A percentile compares a stretch with the other conserved stretches of the same genome.
phyloP scores from a whole-genome alignment of 805 yeast genomes.

The Cyberlindnera euphorbiae region DNA sequence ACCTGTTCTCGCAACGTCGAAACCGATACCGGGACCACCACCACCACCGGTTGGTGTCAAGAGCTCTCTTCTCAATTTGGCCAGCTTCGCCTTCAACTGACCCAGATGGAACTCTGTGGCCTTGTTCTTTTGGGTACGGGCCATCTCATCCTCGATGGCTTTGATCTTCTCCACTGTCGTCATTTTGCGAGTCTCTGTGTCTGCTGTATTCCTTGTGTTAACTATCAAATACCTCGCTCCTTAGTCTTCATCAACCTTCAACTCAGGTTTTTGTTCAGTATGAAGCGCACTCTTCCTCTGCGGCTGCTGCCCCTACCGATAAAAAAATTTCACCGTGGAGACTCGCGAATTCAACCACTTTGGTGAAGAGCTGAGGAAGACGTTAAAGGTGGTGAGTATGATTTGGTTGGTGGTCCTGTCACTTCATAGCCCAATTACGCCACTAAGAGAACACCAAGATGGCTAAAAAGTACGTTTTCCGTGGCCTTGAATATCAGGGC shows the following conservation, averaged over 20 bases:
- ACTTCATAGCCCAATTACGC: not conserved
- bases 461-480: slow-evolving; percentile 18
- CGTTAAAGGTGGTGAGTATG: not conserved
- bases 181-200: too few relatives aligned
- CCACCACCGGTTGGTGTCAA: slow-evolving; percentile 73
- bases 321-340: slow-evolving; percentile 7
- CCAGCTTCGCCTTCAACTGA: slow-evolving; percentile 92
- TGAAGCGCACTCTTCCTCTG: too few relatives aligned
- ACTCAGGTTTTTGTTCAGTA: too few relatives aligned
- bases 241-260: too few relatives aligned
- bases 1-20: slow-evolving; percentile 98
- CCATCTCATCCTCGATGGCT: slow-evolving; percentile 96
- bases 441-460: not conserved
- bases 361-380: not conserved
- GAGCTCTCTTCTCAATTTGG: slow-evolving; percentile 90
- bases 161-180: slow-evolving; percentile 27
- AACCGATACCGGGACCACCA: slow-evolving; percentile 90
- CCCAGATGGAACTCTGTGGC: slow-evolving; percentile 97
- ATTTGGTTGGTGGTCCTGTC: not conserved
- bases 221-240: too few relatives aligned
- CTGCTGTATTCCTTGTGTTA: too few relatives aligned
- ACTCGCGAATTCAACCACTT: slow-evolving; percentile 1
- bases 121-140: slow-evolving; percentile 95
- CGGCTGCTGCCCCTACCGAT: slow-evolving; percentile 8
- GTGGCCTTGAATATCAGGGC: not conserved